Percentiles rank a stretch among this genome's conserved stretches.
Conservation (phyloP, 805 yeast genomes). For the Saccharomycopsis selenospora region DNA sequence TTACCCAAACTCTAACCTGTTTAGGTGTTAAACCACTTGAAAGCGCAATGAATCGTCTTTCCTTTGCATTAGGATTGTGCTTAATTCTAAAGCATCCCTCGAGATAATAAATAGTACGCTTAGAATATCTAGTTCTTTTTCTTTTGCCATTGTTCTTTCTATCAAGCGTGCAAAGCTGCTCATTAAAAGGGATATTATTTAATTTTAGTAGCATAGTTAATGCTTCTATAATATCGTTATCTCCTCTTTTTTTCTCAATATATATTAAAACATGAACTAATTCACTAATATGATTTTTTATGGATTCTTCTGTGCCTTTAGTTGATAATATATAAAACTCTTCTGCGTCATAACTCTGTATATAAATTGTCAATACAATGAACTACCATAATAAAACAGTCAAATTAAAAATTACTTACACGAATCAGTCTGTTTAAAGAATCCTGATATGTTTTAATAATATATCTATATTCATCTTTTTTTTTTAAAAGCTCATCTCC, state of each 20-base stretch:
- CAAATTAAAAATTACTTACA: background rate
- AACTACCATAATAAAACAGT: no score
- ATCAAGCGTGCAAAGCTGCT: no score
- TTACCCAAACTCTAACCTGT: background rate
- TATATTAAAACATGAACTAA: background rate
- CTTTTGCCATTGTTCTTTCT: no score
- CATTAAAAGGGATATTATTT: no score
- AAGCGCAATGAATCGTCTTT: constrained; percentile 1
- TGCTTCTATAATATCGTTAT: background rate
- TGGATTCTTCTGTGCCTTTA: background rate
- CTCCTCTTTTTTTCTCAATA: background rate
- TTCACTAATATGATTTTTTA: background rate
- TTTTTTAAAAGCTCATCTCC: background rate
- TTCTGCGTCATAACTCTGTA: no score
- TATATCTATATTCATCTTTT: background rate
- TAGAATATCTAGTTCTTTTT: background rate
- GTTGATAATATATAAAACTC: no score
- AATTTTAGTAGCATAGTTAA: no score
- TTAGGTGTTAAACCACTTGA: background rate
- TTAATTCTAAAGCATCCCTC: background rate
- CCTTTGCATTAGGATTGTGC: background rate
- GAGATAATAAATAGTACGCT: background rate
- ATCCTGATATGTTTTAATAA: background rate
- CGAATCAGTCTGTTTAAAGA: background rate
- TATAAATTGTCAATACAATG: no score